phyloP scores from a whole-genome alignment of 345 rosid species.

The rapeseed (Brassica napus) region Da-Ae NC_063439.1:19579001-19579500 shows the following conservation, averaged over 20 bases:
- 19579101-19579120: not conserved
- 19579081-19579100: not conserved
- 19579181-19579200: slow-evolving; percentile 23
- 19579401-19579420: slow-evolving; percentile 20
- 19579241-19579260: not conserved
- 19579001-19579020: not conserved
- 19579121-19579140: slow-evolving; percentile 17
- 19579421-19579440: slow-evolving; percentile 7
- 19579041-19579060: not conserved
- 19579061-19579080: not conserved
- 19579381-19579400: slow-evolving; percentile 27
- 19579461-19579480: too few species aligned
- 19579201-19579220: not conserved
- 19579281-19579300: not conserved
- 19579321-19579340: not conserved
- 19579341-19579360: slow-evolving; percentile 33
- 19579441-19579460: too few species aligned
- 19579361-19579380: slow-evolving; percentile 22
- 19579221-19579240: not conserved
- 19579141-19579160: slow-evolving; percentile 15
- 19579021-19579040: not conserved
- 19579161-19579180: slow-evolving; percentile 37
- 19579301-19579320: too few species aligned
- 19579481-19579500: too few species aligned
- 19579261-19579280: not conserved